Evolutionary conservation across 345 rosid species (phyloP).

Genomic region (Rhizophora apiculata): DNA sequence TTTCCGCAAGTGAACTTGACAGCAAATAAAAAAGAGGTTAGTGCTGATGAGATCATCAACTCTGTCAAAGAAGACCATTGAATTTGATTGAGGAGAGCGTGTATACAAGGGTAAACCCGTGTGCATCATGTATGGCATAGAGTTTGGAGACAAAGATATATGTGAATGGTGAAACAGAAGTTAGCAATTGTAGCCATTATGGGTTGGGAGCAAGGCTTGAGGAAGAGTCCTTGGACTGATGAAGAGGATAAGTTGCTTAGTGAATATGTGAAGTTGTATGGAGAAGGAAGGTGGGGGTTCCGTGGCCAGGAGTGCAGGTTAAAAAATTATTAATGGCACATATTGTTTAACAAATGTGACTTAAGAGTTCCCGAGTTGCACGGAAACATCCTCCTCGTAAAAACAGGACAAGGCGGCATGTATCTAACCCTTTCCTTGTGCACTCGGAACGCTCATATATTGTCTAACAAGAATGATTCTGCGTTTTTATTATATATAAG

Average conservation of each 20-base stretch:
- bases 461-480: too few species aligned
- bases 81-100: neutral
- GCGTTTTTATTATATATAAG: neutral
- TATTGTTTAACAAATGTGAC: too few species aligned
- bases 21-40: neutral
- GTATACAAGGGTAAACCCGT: neutral
- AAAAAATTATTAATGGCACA: neutral
- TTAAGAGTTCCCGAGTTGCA: too few species aligned
- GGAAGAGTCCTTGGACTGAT: constrained; percentile 93
- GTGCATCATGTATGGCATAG: neutral
- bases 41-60: constrained; percentile 32
- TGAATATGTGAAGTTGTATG: constrained; percentile 51
- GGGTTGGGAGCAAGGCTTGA: constrained; percentile 65
- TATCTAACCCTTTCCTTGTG: too few species aligned
- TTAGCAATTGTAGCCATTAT: constrained; percentile 24
- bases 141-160: neutral
- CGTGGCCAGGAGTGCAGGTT: constrained; percentile 66
- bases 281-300: constrained; percentile 93
- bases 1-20: too few species aligned
- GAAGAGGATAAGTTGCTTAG: constrained; percentile 68
- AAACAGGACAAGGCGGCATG: too few species aligned
- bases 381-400: too few species aligned
- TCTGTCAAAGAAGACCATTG: neutral
- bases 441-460: too few species aligned
- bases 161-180: neutral